These are phyloP conservation scores for Nakazawaea populi DNA, from an alignment of 805 yeast species.

Conservation along the genomic window DNA sequence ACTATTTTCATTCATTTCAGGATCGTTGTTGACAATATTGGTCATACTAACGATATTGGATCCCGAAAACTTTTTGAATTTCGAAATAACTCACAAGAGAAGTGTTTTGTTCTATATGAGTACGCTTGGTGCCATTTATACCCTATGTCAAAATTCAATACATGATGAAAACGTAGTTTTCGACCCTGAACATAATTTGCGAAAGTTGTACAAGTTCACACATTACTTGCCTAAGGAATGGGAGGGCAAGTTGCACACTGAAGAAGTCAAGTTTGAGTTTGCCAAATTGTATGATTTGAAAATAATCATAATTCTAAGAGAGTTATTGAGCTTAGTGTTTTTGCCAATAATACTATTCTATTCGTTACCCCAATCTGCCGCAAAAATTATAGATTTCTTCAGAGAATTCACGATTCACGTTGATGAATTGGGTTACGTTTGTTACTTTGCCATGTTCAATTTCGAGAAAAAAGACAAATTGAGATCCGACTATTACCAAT, in stretches of 20 bases:
- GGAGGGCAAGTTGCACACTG: conserved; percentile 82
- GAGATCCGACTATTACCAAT: conserved; percentile 34
- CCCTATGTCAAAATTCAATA: conserved; percentile 68
- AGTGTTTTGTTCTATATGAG: conserved; percentile 87
- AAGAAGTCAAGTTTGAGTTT: conserved; percentile 77
- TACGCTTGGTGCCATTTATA: conserved; percentile 82
- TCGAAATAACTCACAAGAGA: conserved; percentile 77
- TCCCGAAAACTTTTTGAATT: conserved; percentile 85
- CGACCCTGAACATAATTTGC: conserved; percentile 86
- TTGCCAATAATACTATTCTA: conserved; percentile 91
- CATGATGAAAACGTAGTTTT: conserved; percentile 63
- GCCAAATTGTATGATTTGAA: conserved; percentile 72
- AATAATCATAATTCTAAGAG: conserved; percentile 64
- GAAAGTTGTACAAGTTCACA: conserved; percentile 77
- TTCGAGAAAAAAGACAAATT: conserved; percentile 41
- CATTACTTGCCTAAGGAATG: conserved; percentile 86
- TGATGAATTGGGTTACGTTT: conserved; percentile 92
- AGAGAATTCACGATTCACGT: conserved; percentile 86
- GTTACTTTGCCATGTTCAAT: conserved; percentile 90
- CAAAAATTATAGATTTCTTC: conserved; percentile 81
- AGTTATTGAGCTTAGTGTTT: conserved; percentile 72
- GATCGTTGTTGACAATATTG: conserved; percentile 84
- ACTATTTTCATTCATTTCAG: conserved; percentile 69
- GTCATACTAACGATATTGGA: conserved; percentile 75
- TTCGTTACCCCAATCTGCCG: conserved; percentile 67